A percentile compares a stretch with the other conserved stretches of the same genome.
Evolutionary conservation across 1,284 basidiomycete genomes (phyloP).

Genomic region (Malassezia restricta): DNA sequence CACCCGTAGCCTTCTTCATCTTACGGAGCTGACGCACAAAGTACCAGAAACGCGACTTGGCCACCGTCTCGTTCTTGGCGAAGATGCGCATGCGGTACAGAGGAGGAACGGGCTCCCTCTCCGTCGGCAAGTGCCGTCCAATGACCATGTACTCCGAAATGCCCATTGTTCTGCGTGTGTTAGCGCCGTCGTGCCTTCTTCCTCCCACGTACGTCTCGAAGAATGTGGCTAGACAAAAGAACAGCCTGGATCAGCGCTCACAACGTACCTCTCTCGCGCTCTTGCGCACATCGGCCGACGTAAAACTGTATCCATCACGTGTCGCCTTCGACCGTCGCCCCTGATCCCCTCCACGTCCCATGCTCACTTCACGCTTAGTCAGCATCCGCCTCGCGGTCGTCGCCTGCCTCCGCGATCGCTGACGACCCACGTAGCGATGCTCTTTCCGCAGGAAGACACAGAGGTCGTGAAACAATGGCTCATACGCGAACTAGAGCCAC

Average conservation of each 20-base stretch:
- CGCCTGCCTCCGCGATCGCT: too few relatives aligned
- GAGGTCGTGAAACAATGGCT: slow-evolving; percentile 14
- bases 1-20: slow-evolving; percentile 98
- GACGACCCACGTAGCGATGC: not conserved
- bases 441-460: slow-evolving; percentile 16
- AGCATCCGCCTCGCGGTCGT: too few relatives aligned
- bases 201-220: slow-evolving; percentile 6
- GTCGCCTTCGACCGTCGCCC: too few relatives aligned
- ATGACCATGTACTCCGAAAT: slow-evolving; percentile 86
- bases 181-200: not conserved
- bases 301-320: not conserved
- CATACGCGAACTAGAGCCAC: slow-evolving; percentile 8
- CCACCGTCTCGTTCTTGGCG: slow-evolving; percentile 91
- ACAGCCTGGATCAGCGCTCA: not conserved
- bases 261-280: slow-evolving; percentile 1
- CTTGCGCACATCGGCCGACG: slow-evolving; percentile 4
- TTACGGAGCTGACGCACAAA: slow-evolving; percentile 77
- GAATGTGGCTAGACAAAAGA: slow-evolving; percentile 15
- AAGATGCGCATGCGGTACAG: slow-evolving; percentile 99
- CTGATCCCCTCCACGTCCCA: too few relatives aligned
- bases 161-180: slow-evolving; percentile 42
- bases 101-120: slow-evolving; percentile 83
- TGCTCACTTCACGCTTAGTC: too few relatives aligned
- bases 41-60: slow-evolving; percentile 99
- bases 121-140: slow-evolving; percentile 90